These are phyloP conservation scores for Passiflora organensis DNA, from an alignment of 345 rosid genomes.

Conservation along the genomic window DNA sequence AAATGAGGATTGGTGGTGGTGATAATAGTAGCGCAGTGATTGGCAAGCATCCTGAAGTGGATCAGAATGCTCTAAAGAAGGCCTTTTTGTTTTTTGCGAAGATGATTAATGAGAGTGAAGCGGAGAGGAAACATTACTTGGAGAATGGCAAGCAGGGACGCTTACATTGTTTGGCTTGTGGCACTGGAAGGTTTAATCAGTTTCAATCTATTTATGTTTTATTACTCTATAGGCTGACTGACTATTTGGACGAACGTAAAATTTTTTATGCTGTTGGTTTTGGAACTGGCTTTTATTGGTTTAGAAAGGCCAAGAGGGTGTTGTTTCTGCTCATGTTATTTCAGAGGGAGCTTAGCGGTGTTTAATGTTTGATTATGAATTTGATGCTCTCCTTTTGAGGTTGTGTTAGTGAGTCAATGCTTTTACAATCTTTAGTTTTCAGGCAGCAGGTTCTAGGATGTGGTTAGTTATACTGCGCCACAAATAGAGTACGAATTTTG, in stretches of 20 bases:
- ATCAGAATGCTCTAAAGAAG: slow-evolving; percentile 55
- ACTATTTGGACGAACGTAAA: not conserved
- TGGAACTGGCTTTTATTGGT: not conserved
- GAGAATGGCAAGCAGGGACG: slow-evolving; percentile 78
- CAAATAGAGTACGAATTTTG: no score
- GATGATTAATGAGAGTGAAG: slow-evolving; percentile 52
- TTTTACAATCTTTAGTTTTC: no score
- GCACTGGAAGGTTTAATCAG: slow-evolving; percentile 53
- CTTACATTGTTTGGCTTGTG: slow-evolving; percentile 73
- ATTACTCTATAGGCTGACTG: not conserved
- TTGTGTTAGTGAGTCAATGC: no score
- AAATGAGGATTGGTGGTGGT: slow-evolving; percentile 35
- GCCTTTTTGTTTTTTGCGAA: slow-evolving; percentile 67
- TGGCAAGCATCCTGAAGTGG: slow-evolving; percentile 45
- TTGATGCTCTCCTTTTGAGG: no score
- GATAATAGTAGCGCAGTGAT: not conserved
- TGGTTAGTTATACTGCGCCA: no score
- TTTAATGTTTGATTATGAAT: no score
- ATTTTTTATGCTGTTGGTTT: not conserved
- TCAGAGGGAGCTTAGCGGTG: no score
- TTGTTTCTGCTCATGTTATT: not conserved
- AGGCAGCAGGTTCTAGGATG: no score
- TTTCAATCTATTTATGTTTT: not conserved
- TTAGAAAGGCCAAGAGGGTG: not conserved
- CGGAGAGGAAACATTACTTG: slow-evolving; percentile 59